Percentiles rank a stretch among this genome's conserved stretches.
phyloP scores from a whole-genome alignment of 768 basidiomycete species.

The Leccinum obscurum region DNA sequence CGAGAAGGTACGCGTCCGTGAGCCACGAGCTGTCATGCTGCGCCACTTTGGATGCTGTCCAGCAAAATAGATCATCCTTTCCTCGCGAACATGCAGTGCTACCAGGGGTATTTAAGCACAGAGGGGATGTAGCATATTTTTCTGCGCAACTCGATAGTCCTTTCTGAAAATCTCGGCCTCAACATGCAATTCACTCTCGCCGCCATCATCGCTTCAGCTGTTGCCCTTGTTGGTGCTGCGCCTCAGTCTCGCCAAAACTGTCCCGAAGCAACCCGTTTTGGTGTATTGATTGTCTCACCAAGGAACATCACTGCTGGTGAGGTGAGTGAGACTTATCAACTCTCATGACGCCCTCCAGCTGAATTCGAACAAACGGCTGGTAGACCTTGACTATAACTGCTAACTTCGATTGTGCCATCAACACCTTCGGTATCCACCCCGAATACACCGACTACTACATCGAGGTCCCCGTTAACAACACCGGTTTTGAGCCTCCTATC shows the following conservation, averaged over 20 bases:
- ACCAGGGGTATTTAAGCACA: slow-evolving; percentile 13
- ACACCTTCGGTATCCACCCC: slow-evolving; percentile 17
- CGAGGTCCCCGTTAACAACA: slow-evolving; percentile 34
- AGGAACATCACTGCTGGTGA: slow-evolving; percentile 26
- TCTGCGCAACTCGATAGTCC: background rate
- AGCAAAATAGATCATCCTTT: background rate
- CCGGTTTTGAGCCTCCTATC: slow-evolving; percentile 31
- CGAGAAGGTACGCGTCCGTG: no score
- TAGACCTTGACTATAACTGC: slow-evolving; percentile 25
- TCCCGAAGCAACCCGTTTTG: slow-evolving; percentile 24
- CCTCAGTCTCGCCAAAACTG: slow-evolving; percentile 25
- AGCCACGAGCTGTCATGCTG: no score
- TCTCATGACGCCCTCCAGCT: background rate
- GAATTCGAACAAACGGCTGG: background rate
- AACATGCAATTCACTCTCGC: slow-evolving; percentile 4
- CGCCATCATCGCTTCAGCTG: slow-evolving; percentile 11
- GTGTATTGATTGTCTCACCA: slow-evolving; percentile 20
- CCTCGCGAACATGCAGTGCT: slow-evolving; percentile 3
- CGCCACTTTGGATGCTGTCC: background rate
- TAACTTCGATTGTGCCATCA: slow-evolving; percentile 30
- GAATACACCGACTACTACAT: slow-evolving; percentile 35
- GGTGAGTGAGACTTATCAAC: slow-evolving; percentile 11
- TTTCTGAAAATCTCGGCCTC: background rate
- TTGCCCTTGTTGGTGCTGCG: slow-evolving; percentile 17
- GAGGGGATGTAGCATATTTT: background rate